A percentile compares a stretch with the other conserved stretches of the same genome.
Conservation (phyloP, 225 moss, liverwort and hornwort species). For the Pleurozium schreberi region DNA sequence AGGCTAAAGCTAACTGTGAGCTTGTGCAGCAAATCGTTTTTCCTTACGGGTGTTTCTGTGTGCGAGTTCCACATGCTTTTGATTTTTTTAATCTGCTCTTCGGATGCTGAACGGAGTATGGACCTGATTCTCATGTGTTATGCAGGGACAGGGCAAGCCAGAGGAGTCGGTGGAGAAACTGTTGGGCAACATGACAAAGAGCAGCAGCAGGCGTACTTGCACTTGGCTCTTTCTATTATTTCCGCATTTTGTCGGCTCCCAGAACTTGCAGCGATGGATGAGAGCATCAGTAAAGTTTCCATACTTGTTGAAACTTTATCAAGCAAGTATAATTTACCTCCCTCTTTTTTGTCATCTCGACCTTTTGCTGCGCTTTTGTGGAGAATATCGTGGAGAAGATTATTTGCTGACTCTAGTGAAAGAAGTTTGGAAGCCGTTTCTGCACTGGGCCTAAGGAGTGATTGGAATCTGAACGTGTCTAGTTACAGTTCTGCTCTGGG, state of each 20-base stretch:
- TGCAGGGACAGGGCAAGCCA: conserved; percentile 43
- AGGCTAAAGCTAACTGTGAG: neutral
- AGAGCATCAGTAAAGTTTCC: conserved; percentile 77
- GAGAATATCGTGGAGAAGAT: neutral
- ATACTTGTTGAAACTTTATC: conserved; percentile 68
- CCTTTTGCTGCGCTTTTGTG: conserved; percentile 3
- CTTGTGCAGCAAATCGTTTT: neutral
- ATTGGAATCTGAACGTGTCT: neutral
- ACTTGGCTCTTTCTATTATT: conserved; percentile 74
- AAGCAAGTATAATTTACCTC: conserved; percentile 69
- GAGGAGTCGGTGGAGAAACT: conserved; percentile 16
- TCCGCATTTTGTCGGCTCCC: conserved; percentile 85
- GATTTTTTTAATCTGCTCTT: neutral
- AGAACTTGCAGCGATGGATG: conserved; percentile 74
- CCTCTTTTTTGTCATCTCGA: conserved; percentile 13
- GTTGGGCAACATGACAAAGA: conserved; percentile 25
- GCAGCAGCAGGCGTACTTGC: conserved; percentile 65
- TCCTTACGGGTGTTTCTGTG: neutral
- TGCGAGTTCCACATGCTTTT: neutral
- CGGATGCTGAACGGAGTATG: neutral
- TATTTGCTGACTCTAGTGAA: neutral
- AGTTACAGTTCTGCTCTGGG: neutral
- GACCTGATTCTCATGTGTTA: neutral
- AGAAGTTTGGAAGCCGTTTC: neutral
- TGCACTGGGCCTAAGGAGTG: neutral